Conservation (phyloP, 1,284 basidiomycete genomes). For the Salmacisia buchloeana region DNA sequence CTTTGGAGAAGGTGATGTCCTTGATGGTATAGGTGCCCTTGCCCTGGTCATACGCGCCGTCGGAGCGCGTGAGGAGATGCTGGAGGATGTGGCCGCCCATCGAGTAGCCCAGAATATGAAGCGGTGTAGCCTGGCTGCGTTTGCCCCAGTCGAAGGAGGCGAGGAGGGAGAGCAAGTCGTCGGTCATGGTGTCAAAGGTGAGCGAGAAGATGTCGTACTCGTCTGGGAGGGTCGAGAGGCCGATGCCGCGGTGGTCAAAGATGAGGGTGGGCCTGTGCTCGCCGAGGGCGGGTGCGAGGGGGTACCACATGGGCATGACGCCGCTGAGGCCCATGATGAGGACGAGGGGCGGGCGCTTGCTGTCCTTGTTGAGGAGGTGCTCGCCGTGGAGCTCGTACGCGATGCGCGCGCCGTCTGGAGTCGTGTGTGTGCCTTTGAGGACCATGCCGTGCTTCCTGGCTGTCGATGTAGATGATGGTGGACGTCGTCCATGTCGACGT, state of each 20-base stretch:
- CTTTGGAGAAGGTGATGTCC: constrained; percentile 26
- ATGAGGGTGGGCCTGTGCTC: constrained; percentile 28
- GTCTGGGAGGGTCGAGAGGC: constrained; percentile 22
- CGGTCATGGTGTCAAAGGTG: constrained; percentile 32
- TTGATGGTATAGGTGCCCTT: constrained; percentile 1
- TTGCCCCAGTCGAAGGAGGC: constrained; percentile 18
- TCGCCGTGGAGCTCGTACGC: constrained; percentile 23
- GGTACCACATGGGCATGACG: constrained; percentile 43
- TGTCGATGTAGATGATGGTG: no score
- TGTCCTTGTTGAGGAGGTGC: neutral
- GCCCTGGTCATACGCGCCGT: neutral
- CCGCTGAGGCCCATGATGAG: constrained; percentile 45
- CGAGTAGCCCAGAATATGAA: constrained; percentile 41
- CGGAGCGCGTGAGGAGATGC: neutral
- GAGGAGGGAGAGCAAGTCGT: constrained; percentile 34
- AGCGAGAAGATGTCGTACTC: constrained; percentile 31
- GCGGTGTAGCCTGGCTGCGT: no score
- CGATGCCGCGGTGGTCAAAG: constrained; percentile 44
- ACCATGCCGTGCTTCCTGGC: neutral
- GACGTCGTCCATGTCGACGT: no score
- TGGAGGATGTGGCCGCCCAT: constrained; percentile 48
- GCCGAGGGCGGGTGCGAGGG: constrained; percentile 28
- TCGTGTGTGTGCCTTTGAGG: constrained; percentile 3
- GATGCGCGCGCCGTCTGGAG: constrained; percentile 25
- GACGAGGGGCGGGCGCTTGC: constrained; percentile 22